Base-by-base conservation (phyloP, 108 stramenopile genomes). In the Conticribra weissflogii region DNA sequence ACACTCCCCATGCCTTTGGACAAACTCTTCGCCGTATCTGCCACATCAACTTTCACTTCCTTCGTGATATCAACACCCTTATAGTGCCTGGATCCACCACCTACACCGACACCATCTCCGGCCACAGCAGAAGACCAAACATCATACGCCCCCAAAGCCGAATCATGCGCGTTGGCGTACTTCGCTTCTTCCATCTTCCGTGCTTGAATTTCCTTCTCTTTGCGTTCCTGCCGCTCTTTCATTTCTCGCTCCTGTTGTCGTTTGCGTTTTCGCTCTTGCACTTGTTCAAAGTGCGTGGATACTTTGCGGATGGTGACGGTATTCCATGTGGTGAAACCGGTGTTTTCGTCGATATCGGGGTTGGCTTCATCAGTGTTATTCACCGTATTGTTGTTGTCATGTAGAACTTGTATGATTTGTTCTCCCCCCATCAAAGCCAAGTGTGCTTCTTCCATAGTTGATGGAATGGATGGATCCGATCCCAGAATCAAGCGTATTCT, bases 111-210 rank as follows among this genome's bases (percentile, higher is more conserved):
- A 52, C 34, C 7, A 30, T 68, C 54, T 24, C 23, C 51, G 12
- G 36, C 36, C 12, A 60, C 46, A n/a, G 62, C 18, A 9, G 33
- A 60, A 51, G 66, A 67, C 87, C 86, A 89, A 24, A 86, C 87
- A 78, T 90, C 86, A 68, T 86, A 91, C 17, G 89, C 89, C n/a
- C 93, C 93, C 51, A 94, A 59, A 4, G 93, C 93, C 16, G 88
- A 89, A 84, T 94, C 93, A 54, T 90, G 86, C 3, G 87, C 87
- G 78, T 89, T 90, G 24, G 83, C 81, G 14, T 82, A 82, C 60
- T 83, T 88, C 25, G 90, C 88, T 78, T 91, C 90, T 59, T 94
- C 93, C 88, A 91, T 86, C 59, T 65, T 78, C 60, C 93, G 66
- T 25, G 58, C 80, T 24, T 78, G 74, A 1, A 66, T 68, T 55